A percentile compares a stretch with the other conserved stretches of the same genome.
These are phyloP conservation scores for Pleurotus tuber-regium DNA, from an alignment of 768 basidiomycete genomes.

Conservation along the genomic window DNA sequence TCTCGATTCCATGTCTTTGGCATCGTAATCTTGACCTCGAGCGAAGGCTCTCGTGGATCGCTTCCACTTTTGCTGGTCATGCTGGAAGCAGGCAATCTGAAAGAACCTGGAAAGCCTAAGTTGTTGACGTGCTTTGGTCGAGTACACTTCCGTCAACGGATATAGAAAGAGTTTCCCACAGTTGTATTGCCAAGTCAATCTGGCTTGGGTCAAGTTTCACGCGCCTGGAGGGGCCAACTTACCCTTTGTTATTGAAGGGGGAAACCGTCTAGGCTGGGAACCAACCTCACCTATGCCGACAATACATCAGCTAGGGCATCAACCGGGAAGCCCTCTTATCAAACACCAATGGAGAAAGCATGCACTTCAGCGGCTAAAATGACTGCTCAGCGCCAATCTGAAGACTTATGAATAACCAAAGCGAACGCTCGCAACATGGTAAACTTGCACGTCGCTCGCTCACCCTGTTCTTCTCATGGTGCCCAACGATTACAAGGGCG, in stretches of 20 bases:
- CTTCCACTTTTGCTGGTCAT: constrained; percentile 39
- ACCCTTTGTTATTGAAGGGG: no score
- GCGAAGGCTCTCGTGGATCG: constrained; percentile 68
- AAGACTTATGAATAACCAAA: background rate
- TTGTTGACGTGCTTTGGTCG: no score
- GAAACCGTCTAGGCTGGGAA: no score
- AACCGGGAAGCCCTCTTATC: background rate
- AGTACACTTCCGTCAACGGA: no score
- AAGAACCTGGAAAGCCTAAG: no score
- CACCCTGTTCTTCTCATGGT: background rate
- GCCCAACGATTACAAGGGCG: background rate
- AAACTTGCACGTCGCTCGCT: background rate
- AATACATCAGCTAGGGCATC: no score
- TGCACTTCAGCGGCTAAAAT: background rate
- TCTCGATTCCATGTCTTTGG: constrained; percentile 68
- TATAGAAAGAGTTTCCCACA: no score
- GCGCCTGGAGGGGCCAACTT: no score
- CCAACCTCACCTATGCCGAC: no score
- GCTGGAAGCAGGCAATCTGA: constrained; percentile 4
- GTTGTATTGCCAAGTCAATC: no score
- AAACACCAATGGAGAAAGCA: background rate
- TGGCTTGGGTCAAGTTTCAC: no score
- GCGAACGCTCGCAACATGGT: background rate
- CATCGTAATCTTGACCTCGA: constrained; percentile 54
- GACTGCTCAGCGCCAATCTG: constrained; percentile 10